phyloP scores from a whole-genome alignment of 2,329 filamentous ascomycete genomes.

The Neofusicoccum laricinum region DNA sequence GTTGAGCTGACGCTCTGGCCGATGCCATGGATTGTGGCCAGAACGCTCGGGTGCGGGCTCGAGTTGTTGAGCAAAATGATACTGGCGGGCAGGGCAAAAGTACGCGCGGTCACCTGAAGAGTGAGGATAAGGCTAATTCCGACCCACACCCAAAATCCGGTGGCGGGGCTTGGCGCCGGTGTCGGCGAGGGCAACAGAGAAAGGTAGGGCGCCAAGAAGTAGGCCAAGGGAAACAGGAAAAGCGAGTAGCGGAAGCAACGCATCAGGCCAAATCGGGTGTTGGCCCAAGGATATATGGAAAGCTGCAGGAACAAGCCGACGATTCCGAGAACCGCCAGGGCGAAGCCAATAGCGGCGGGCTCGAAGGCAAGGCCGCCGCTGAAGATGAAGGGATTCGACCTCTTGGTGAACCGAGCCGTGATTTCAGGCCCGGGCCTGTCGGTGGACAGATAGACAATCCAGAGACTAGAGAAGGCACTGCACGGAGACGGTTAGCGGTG shows the following conservation, averaged over 20 bases:
- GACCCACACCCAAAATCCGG: conserved; percentile 60
- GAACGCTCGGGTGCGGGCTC: conserved; percentile 53
- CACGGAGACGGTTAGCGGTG: neutral
- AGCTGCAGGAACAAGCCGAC: conserved; percentile 74
- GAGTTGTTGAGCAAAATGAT: conserved; percentile 60
- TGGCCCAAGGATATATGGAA: conserved; percentile 67
- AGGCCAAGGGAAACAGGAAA: conserved; percentile 67
- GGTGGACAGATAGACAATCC: conserved; percentile 74
- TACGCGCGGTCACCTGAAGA: conserved; percentile 70
- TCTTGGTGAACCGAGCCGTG: conserved; percentile 22
- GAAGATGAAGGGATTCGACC: conserved; percentile 51
- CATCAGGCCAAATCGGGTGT: conserved; percentile 65
- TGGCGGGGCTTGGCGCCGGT: conserved; percentile 47
- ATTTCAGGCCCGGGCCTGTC: conserved; percentile 49
- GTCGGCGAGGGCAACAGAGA: conserved; percentile 61
- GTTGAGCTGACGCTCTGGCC: conserved; percentile 55
- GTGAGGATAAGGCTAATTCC: conserved; percentile 62
- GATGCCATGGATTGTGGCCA: conserved; percentile 59
- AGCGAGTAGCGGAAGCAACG: conserved; percentile 66
- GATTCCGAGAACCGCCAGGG: conserved; percentile 71
- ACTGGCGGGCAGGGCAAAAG: conserved; percentile 60
- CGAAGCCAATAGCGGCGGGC: conserved; percentile 68
- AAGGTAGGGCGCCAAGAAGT: conserved; percentile 68
- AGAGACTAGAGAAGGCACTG: conserved; percentile 68
- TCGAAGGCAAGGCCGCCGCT: conserved; percentile 73